These are phyloP conservation scores for Schoenoplectus triqueter DNA, from an alignment of 202 grass and related monocot genomes.

Conservation along the genomic window DNA sequence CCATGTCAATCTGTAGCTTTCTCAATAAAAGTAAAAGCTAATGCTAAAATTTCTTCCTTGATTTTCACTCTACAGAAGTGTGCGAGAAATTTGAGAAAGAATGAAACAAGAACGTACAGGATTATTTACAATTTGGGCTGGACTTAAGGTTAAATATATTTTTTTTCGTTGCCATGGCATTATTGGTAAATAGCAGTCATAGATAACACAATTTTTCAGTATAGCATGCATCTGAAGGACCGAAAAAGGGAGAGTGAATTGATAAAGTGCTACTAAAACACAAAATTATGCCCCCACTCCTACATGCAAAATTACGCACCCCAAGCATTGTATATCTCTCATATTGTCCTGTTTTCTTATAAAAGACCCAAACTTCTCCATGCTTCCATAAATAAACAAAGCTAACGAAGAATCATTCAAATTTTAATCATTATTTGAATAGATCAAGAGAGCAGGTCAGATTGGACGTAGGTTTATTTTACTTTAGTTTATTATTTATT, in stretches of 20 bases:
- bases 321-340: neutral
- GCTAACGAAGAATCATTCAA: neutral
- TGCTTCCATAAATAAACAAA: neutral
- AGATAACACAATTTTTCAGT: neutral
- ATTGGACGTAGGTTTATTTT: neutral
- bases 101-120: neutral
- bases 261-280: neutral
- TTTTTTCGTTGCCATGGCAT: neutral
- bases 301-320: neutral
- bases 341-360: neutral
- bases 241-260: neutral
- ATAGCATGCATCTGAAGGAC: neutral
- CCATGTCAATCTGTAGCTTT: neutral
- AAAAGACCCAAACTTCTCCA: neutral
- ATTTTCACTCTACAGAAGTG: neutral
- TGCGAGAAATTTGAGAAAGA: neutral
- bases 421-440: neutral
- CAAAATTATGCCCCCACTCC: constrained; percentile 4
- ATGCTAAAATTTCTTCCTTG: neutral
- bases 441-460: neutral
- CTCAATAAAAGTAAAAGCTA: neutral
- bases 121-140: constrained; percentile 10
- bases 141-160: constrained; percentile 2
- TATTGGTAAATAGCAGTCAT: neutral
- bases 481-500: neutral